A percentile compares a stretch with the other conserved stretches of the same genome.
These are phyloP conservation scores for Leccinellum albellum DNA, from an alignment of 768 basidiomycete species.

Conservation along the genomic window DNA sequence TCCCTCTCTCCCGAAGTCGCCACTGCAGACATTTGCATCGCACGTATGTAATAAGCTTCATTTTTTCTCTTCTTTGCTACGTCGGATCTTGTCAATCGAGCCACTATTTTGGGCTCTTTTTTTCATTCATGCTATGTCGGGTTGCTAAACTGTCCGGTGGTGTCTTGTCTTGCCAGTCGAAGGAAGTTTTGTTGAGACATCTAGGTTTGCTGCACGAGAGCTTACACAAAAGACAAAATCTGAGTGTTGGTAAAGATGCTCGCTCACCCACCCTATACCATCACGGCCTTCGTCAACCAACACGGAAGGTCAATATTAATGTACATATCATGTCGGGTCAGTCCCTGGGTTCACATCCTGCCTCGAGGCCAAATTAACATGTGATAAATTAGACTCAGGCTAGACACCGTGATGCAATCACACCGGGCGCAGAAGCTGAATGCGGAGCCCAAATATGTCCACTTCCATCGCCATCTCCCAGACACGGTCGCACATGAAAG, in stretches of 20 bases:
- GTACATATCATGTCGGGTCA: slow-evolving; percentile 78
- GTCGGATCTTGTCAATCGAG: slow-evolving; percentile 4
- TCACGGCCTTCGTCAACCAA: slow-evolving; percentile 80
- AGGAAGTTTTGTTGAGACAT: slow-evolving; percentile 77
- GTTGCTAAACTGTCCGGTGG: slow-evolving; percentile 3
- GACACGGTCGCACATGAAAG: slow-evolving; percentile 37
- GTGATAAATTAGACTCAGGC: neutral
- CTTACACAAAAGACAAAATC: slow-evolving; percentile 65
- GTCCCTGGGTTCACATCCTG: slow-evolving; percentile 25
- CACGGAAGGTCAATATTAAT: slow-evolving; percentile 73
- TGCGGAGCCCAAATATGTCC: slow-evolving; percentile 30
- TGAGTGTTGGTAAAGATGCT: slow-evolving; percentile 61
- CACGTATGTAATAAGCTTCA: slow-evolving; percentile 41
- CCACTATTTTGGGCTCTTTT: neutral
- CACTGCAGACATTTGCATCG: slow-evolving; percentile 54
- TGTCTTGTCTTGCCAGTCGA: slow-evolving; percentile 46
- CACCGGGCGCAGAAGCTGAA: slow-evolving; percentile 58
- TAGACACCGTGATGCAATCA: slow-evolving; percentile 59
- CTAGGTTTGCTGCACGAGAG: slow-evolving; percentile 69
- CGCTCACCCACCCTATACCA: slow-evolving; percentile 78
- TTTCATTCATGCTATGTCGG: neutral
- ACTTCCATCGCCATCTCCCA: slow-evolving; percentile 32
- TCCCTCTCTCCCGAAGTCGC: slow-evolving; percentile 49
- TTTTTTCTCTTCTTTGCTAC: slow-evolving; percentile 4
- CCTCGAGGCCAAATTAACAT: neutral